Conservation (phyloP, 2,329 filamentous ascomycete genomes). For the Stylonectria norvegica region DNA sequence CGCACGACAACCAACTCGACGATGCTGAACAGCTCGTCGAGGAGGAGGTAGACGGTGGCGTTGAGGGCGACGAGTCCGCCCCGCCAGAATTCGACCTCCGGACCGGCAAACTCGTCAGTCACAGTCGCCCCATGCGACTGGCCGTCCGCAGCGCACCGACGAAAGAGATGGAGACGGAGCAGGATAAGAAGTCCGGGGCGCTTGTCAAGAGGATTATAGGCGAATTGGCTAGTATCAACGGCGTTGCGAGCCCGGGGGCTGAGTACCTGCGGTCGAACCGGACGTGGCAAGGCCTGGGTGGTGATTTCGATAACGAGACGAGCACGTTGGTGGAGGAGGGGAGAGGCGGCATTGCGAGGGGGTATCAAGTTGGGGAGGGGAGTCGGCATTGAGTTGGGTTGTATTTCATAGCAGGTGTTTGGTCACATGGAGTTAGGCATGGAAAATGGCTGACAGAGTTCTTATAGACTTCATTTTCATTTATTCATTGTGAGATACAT, state of each 20-base stretch:
- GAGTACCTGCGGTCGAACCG: conserved; percentile 78
- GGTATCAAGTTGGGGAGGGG: conserved; percentile 71
- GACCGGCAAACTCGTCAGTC: conserved; percentile 77
- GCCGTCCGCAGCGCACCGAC: conserved; percentile 29
- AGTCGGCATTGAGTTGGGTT: conserved; percentile 10
- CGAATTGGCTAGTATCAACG: conserved; percentile 77
- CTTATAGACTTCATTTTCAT: not conserved
- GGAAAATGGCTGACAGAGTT: not conserved
- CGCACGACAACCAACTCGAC: too few species aligned
- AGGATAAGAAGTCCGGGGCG: conserved; percentile 15
- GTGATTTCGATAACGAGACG: conserved; percentile 66
- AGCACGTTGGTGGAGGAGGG: conserved; percentile 78
- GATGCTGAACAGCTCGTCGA: conserved; percentile 20
- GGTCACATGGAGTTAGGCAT: not conserved
- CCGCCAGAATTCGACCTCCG: conserved; percentile 90
- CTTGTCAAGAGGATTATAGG: conserved; percentile 60
- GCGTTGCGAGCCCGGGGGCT: conserved; percentile 84
- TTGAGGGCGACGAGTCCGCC: conserved; percentile 67
- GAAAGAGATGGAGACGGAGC: conserved; percentile 8
- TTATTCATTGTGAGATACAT: not conserved
- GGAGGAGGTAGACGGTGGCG: conserved; percentile 40
- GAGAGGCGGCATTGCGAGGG: conserved; percentile 79
- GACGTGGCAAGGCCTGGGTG: conserved; percentile 90
- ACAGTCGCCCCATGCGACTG: conserved; percentile 69
- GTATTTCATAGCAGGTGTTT: not conserved